These are phyloP conservation scores for Cladosporium sp. DNA, from an alignment of 2,329 filamentous ascomycete genomes.

Conservation along the genomic window DNA sequence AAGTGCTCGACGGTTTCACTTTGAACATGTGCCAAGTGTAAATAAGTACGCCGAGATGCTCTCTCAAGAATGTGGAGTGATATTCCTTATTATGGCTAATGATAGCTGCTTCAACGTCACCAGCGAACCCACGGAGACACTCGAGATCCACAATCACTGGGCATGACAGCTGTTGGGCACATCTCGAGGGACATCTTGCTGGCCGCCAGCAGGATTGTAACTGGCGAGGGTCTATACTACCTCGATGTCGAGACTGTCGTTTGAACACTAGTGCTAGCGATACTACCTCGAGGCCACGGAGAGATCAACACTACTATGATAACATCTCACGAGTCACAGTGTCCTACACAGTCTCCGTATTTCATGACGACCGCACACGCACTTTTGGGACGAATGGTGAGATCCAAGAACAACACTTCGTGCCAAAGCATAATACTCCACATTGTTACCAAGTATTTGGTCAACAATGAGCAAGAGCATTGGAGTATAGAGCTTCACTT, in stretches of 20 bases:
- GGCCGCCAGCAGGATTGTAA: background rate
- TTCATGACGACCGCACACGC: background rate
- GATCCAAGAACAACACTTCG: background rate
- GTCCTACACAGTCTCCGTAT: background rate
- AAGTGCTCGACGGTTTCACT: background rate
- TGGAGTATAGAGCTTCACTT: background rate
- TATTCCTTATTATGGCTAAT: background rate
- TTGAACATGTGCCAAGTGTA: background rate
- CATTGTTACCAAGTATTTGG: background rate
- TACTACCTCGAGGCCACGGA: background rate
- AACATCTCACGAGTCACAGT: background rate
- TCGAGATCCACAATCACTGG: background rate
- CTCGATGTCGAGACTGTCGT: background rate
- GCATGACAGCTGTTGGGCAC: background rate
- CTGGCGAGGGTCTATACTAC: background rate
- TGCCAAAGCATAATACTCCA: background rate
- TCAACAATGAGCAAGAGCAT: background rate
- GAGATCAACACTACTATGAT: background rate
- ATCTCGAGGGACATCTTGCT: background rate
- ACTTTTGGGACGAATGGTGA: background rate
- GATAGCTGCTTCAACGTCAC: background rate
- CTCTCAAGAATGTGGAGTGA: background rate
- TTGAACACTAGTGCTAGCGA: background rate
- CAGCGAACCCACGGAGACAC: background rate
- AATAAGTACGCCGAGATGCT: background rate